Evolutionary conservation across 2,329 filamentous ascomycete genomes (phyloP), one percentile per base, ranked within the genome.

Genomic region (Grosmannia clavigera): DNA sequence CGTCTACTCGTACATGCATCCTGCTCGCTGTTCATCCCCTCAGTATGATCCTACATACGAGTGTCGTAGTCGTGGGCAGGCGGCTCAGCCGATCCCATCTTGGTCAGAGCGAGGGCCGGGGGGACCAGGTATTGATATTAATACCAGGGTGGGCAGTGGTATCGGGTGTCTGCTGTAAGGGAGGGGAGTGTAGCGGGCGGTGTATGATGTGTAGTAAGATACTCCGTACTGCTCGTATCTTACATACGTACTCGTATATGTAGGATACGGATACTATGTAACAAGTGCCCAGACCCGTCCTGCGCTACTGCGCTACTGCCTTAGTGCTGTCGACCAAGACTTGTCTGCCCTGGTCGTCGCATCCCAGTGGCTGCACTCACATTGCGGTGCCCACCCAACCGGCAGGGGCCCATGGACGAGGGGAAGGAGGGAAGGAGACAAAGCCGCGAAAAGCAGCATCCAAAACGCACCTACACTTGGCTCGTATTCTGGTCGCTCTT

Each of bases 231-330:
- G 33, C 33, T 35, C 33, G 38, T 9, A 35, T 35, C 33, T 35
- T 35, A 35, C 33, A 35, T 35, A 16, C 43, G 43, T n/a, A 46
- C 48, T 51, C 48, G 48, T 51, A 51, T 27, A 51, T 19, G 27
- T 27, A 52, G 31, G 50, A 29, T 31, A 31, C 29, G 29, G 29
- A 31, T 22, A 22, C 22, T 22, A 22, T 22, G 22, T 22, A 22
- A 22, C 22, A 22, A 11, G 22, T 40, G 31, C 46, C 46, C 7
- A 33, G 31, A 27, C 27, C 46, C 55, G 51, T 61, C 52, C 33
- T 60, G 53, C 61, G 58, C 60, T 63, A 61, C 58, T 63, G 60
- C 61, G 52, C 58, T 53, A 43, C 56, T 61, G 60, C 58, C 35
- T 58, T 63, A 63, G 61, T 56, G 58, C 52, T 61, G 35, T 58